Conservation (phyloP, 2,329 filamentous ascomycete genomes). For the Nannizziopsis arthrosporioides region DNA sequence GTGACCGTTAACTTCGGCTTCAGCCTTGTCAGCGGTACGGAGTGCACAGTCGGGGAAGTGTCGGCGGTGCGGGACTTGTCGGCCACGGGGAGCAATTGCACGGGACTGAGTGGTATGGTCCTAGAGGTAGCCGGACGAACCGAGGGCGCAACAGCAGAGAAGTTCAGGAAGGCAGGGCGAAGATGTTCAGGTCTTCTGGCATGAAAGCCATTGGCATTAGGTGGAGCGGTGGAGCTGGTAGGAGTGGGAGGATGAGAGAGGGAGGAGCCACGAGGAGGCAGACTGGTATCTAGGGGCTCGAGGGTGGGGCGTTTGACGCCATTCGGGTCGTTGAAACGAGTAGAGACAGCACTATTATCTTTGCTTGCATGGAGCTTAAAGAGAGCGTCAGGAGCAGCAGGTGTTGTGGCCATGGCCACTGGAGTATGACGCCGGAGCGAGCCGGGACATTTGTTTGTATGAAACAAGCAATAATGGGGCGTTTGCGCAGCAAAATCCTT, state of each 20-base stretch:
- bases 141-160: neutral
- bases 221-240: neutral
- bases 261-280: conserved; percentile 6
- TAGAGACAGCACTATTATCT: neutral
- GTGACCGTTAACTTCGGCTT: conserved; percentile 27
- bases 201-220: neutral
- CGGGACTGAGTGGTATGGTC: neutral
- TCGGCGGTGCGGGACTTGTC: neutral
- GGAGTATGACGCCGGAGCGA: neutral
- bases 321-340: neutral
- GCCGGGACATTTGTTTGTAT: conserved; percentile 9
- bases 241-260: conserved; percentile 1
- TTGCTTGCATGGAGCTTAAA: conserved; percentile 1
- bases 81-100: neutral
- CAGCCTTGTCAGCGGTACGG: conserved; percentile 1
- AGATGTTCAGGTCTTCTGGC: neutral
- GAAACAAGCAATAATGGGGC: neutral
- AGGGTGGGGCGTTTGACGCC: conserved; percentile 3
- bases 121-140: conserved; percentile 2
- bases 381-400: neutral
- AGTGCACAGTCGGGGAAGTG: neutral
- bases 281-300: conserved; percentile 4
- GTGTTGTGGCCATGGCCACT: conserved; percentile 10
- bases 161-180: conserved; percentile 1
- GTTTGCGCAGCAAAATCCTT: neutral